phyloP scores from a whole-genome alignment of 805 yeast genomes.

The Metschnikowia drakensbergensis region DNA sequence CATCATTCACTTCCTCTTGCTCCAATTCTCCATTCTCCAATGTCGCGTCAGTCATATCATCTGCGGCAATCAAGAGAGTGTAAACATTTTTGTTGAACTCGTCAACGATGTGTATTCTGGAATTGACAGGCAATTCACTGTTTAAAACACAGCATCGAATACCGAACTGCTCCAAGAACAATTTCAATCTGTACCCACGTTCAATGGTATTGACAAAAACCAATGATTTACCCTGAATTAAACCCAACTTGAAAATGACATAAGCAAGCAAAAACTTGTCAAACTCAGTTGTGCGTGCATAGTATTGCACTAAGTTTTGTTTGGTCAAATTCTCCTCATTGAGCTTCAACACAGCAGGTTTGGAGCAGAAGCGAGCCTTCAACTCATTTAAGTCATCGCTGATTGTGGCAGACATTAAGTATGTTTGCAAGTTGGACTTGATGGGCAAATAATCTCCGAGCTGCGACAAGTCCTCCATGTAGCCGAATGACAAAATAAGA shows the following conservation, averaged over 20 bases:
- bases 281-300: slow-evolving; percentile 79
- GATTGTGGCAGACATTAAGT: slow-evolving; percentile 94
- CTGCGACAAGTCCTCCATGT: slow-evolving; percentile 73
- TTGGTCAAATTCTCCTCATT: slow-evolving; percentile 54
- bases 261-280: slow-evolving; percentile 89
- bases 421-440: slow-evolving; percentile 76
- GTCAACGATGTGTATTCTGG: slow-evolving; percentile 91
- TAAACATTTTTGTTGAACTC: slow-evolving; percentile 90
- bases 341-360: slow-evolving; percentile 76
- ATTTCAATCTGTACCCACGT: slow-evolving; percentile 87
- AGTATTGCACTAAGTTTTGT: slow-evolving; percentile 73
- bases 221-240: slow-evolving; percentile 87
- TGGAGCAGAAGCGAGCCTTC: slow-evolving; percentile 74
- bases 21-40: slow-evolving; percentile 49
- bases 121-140: slow-evolving; percentile 88
- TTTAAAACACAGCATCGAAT: slow-evolving; percentile 82
- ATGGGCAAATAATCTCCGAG: slow-evolving; percentile 65
- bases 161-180: slow-evolving; percentile 93
- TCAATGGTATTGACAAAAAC: slow-evolving; percentile 92
- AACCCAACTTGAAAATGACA: slow-evolving; percentile 82
- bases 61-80: slow-evolving; percentile 88
- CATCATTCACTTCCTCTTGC: slow-evolving; percentile 31
- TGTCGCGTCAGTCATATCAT: slow-evolving; percentile 67
- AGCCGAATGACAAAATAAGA: slow-evolving; percentile 83
- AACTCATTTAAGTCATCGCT: slow-evolving; percentile 78